A percentile compares a stretch with the other conserved stretches of the same genome.
Conservation (phyloP, 176 grass and related monocot species). For the Carex cristatella region DNA sequence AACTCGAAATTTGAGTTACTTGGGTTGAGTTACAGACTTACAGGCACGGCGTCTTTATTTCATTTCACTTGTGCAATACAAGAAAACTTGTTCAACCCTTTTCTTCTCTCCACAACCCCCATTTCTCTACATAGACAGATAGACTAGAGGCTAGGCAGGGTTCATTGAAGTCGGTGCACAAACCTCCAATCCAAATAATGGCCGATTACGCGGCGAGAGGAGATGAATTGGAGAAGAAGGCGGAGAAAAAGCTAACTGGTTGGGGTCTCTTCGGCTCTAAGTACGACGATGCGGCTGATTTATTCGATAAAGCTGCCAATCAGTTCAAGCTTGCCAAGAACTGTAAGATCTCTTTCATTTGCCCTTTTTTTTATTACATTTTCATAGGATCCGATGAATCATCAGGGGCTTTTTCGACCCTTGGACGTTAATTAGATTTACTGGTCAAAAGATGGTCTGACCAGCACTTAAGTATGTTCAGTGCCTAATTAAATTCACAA, state of each 20-base stretch:
- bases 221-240: slow-evolving; percentile 75
- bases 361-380: neutral
- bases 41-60: too few species aligned
- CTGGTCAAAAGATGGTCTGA: neutral
- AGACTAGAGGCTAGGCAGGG: neutral
- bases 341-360: slow-evolving; percentile 42
- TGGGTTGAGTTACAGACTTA: too few species aligned
- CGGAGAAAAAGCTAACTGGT: slow-evolving; percentile 80
- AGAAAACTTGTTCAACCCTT: too few species aligned
- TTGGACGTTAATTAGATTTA: neutral
- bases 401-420: neutral
- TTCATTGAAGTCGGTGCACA: slow-evolving; percentile 1
- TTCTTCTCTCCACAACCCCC: too few species aligned
- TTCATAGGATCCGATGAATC: neutral
- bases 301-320: slow-evolving; percentile 92
- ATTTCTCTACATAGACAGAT: too few species aligned
- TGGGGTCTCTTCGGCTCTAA: slow-evolving; percentile 86
- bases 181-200: slow-evolving; percentile 23
- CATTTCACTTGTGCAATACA: too few species aligned
- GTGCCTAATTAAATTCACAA: neutral
- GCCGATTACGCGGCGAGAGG: slow-evolving; percentile 60
- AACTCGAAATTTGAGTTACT: too few species aligned
- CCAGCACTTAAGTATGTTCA: neutral
- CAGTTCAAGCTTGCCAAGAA: slow-evolving; percentile 89
- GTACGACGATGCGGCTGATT: slow-evolving; percentile 86